These are phyloP conservation scores for Periconia sp. DNA, from an alignment of 2,329 filamentous ascomycete species.

Conservation along the genomic window DNA sequence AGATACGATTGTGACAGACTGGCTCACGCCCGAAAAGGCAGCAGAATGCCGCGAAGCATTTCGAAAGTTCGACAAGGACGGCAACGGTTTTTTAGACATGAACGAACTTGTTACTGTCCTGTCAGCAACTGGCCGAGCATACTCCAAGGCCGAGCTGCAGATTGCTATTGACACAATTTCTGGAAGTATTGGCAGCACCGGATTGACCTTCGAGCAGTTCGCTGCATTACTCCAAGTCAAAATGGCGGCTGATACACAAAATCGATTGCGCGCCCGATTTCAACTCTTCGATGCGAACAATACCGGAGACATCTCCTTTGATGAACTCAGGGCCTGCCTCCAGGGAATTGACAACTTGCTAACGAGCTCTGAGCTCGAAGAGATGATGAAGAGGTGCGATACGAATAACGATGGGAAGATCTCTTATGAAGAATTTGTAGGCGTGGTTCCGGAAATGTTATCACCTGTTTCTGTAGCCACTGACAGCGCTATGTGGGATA, in stretches of 20 bases:
- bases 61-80: constrained; percentile 17
- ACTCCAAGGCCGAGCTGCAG: constrained; percentile 13
- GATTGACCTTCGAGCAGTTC: constrained; percentile 15
- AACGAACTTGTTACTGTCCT: constrained; percentile 10
- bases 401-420: constrained; percentile 10
- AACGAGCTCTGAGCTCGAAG: constrained; percentile 7
- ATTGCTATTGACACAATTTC: constrained; percentile 11
- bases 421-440: constrained; percentile 15
- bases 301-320: constrained; percentile 13
- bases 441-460: constrained; percentile 9
- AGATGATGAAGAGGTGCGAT: constrained; percentile 16
- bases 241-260: constrained; percentile 15
- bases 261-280: constrained; percentile 13
- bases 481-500: constrained; percentile 13
- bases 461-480: not conserved
- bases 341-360: constrained; percentile 11
- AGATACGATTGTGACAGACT: constrained; percentile 13
- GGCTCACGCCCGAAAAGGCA: constrained; percentile 13
- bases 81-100: constrained; percentile 15
- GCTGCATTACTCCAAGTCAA: constrained; percentile 14
- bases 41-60: constrained; percentile 16
- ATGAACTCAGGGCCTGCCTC: constrained; percentile 14
- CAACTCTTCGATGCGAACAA: constrained; percentile 15
- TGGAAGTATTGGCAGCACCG: constrained; percentile 7
- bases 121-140: constrained; percentile 10